A percentile compares a stretch with the other conserved stretches of the same genome.
Evolutionary conservation across 768 basidiomycete species (phyloP).

Genomic region (Phallus indusiatus): DNA sequence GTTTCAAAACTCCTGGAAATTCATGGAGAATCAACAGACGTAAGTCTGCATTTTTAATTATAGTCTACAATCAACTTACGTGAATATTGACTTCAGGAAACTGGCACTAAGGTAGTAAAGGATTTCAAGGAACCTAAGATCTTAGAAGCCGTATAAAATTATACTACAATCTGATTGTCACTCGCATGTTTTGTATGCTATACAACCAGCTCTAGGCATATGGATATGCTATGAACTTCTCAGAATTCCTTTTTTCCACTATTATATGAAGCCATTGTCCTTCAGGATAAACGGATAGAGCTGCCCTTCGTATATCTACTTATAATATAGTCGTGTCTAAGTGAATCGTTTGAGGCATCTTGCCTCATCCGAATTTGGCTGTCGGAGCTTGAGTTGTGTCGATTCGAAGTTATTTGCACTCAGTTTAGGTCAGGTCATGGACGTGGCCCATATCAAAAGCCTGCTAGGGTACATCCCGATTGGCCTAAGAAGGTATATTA

Average conservation of each 20-base stretch:
- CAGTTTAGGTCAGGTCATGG: conserved; percentile 17
- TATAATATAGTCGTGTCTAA: too few species aligned
- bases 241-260: background rate
- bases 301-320: too few species aligned
- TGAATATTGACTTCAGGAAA: conserved; percentile 52
- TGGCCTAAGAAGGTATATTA: conserved; percentile 82
- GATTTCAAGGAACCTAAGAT: conserved; percentile 99
- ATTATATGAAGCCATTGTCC: background rate
- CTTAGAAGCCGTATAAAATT: conserved; percentile 76
- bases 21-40: conserved; percentile 91
- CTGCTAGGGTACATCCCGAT: conserved; percentile 57
- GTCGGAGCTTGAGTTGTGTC: too few species aligned
- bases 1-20: conserved; percentile 92
- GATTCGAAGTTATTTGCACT: background rate
- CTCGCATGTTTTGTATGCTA: conserved; percentile 11
- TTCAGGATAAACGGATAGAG: too few species aligned
- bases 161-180: conserved; percentile 8
- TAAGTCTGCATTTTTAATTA: conserved; percentile 32
- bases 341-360: too few species aligned
- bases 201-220: conserved; percentile 4
- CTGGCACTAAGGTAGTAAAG: conserved; percentile 86
- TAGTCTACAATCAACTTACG: conserved; percentile 9
- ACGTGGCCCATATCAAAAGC: conserved; percentile 60
- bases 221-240: conserved; percentile 2
- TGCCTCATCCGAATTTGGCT: too few species aligned